A percentile compares a stretch with the other conserved stretches of the same genome.
Evolutionary conservation across 306 rosid species (phyloP).

Genomic region (Prunus padus): DNA sequence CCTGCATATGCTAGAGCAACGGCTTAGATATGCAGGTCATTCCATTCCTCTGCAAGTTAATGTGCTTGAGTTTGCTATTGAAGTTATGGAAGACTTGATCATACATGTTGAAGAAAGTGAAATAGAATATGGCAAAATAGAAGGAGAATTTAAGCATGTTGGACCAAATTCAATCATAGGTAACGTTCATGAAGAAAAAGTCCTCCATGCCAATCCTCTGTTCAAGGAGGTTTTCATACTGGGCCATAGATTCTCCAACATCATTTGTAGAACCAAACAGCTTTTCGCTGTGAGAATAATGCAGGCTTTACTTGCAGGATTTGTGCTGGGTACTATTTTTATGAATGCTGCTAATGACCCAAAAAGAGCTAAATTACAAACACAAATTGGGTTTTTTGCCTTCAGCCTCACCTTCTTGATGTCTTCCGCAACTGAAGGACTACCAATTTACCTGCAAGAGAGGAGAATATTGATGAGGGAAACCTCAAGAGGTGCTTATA

Average conservation of each 20-base stretch:
- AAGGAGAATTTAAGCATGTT: constrained; percentile 5
- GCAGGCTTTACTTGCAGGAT: constrained; percentile 66
- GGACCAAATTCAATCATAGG: constrained; percentile 8
- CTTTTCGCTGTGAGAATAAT: constrained; percentile 57
- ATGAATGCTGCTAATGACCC: constrained; percentile 37
- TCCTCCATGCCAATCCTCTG: constrained; percentile 26
- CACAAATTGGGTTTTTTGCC: constrained; percentile 61
- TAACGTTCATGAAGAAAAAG: constrained; percentile 5
- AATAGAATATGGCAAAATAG: background rate
- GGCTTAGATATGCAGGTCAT: constrained; percentile 29
- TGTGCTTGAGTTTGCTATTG: background rate
- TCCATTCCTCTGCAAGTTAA: constrained; percentile 29
- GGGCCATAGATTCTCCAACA: constrained; percentile 38
- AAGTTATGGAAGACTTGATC: constrained; percentile 30
- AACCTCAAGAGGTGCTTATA: too few species aligned
- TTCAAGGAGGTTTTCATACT: constrained; percentile 32
- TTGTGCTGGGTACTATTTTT: constrained; percentile 65
- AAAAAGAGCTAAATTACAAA: constrained; percentile 37
- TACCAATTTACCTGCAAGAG: too few species aligned
- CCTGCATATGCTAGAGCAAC: constrained; percentile 29
- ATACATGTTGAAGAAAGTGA: constrained; percentile 22
- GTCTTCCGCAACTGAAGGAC: too few species aligned
- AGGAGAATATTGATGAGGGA: too few species aligned
- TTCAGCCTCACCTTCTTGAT: too few species aligned
- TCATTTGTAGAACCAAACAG: constrained; percentile 40